Conservation (phyloP, 305 asterid genomes). For the Vinca major region DNA sequence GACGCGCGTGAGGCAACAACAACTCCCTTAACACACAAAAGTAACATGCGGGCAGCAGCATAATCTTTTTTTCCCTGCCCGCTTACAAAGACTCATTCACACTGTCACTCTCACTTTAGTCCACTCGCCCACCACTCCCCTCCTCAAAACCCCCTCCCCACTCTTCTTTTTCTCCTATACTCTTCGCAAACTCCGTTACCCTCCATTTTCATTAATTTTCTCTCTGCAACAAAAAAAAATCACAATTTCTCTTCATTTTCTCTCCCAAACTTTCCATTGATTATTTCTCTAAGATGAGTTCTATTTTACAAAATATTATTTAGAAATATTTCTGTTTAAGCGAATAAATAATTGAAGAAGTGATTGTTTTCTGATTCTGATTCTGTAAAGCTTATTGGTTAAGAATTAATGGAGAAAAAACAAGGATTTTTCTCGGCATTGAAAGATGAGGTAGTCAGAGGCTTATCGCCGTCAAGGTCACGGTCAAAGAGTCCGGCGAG, state of each 20-base stretch:
- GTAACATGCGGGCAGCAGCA: too few species aligned
- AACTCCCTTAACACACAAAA: too few species aligned
- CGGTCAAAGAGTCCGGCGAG: constrained; percentile 65
- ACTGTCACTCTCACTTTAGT: neutral
- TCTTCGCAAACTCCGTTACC: neutral
- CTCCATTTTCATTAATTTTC: neutral
- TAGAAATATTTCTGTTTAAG: neutral
- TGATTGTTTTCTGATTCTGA: neutral
- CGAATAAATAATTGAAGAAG: neutral
- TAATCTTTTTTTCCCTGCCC: neutral
- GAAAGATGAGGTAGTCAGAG: constrained; percentile 80
- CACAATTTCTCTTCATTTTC: constrained; percentile 1
- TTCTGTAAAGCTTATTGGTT: neutral
- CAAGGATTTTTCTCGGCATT: constrained; percentile 85
- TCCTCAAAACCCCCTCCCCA: too few species aligned
- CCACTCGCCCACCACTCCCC: neutral
- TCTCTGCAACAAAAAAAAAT: neutral
- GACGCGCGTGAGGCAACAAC: too few species aligned
- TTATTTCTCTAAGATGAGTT: neutral
- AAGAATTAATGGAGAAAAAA: constrained; percentile 52
- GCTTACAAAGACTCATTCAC: constrained; percentile 1
- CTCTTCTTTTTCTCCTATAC: neutral
- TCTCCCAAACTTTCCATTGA: neutral
- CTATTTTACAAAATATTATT: too few species aligned
- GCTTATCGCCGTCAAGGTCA: constrained; percentile 72